phyloP scores from a whole-genome alignment of 371 early-diverging fungal species.

The Haplosporangium sp. region DNA sequence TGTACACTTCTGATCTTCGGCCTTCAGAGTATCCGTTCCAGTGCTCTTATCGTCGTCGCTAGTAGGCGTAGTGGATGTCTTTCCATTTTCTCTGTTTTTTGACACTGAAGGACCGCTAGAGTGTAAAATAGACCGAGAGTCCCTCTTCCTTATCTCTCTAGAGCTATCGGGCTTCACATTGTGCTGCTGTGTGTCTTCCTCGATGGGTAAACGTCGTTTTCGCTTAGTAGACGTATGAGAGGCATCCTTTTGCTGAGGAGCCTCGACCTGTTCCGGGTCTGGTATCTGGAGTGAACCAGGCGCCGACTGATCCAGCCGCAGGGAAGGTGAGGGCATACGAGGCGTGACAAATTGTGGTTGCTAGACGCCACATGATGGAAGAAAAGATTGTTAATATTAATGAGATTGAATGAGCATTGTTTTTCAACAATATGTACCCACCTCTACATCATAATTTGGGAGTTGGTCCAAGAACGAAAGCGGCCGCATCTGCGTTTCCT shows the following conservation, averaged over 20 bases:
- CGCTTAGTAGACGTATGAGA: background rate
- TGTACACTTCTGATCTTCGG: too few species aligned
- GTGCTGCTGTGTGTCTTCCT: background rate
- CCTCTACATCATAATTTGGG: background rate
- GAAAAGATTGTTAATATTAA: background rate
- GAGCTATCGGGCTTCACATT: too few species aligned
- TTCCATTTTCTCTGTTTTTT: too few species aligned
- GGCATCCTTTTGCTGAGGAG: background rate
- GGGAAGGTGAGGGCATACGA: conserved; percentile 33
- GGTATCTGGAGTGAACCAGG: conserved; percentile 1
- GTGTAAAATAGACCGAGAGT: too few species aligned
- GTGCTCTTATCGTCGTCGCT: too few species aligned
- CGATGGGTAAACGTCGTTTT: conserved; percentile 22
- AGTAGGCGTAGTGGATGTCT: too few species aligned
- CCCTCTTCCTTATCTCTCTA: too few species aligned
- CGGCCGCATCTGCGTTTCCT: background rate
- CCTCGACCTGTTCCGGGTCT: background rate
- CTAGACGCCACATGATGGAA: background rate
- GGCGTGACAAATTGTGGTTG: conserved; percentile 13
- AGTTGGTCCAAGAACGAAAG: background rate
- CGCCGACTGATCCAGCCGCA: background rate
- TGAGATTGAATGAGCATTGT: background rate
- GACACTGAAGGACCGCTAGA: too few species aligned
- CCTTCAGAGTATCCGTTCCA: too few species aligned
- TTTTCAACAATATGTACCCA: background rate